Base-by-base conservation (phyloP, 257 asterid genomes). In the Solanum corneliomulleri region DNA sequence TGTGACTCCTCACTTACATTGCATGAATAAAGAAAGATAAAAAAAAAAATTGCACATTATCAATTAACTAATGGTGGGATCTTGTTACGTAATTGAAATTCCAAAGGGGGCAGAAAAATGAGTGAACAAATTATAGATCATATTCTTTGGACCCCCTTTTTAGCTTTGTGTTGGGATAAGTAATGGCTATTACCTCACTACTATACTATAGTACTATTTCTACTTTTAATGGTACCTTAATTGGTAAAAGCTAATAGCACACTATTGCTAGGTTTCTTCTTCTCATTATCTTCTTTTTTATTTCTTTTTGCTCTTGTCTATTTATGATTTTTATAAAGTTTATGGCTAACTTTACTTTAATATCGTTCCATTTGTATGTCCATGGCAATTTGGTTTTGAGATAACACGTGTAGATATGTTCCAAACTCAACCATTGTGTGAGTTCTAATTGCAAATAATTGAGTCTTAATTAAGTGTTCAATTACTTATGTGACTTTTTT, bases 1-100 rank as follows among this genome's bases (percentile, higher is more conserved):
- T 89, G 86, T 85, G 92, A 87, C 90, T 82, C 88, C 85, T 88
- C 88, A 83, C 68, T 72, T 47, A 58, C 88, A 87, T 72, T 62
- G 75, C 90, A 87, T 85, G 90, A 86, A 87, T 64, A 72, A 84
- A 82, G 18, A 70, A 45, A 78, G 39, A 39, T 25, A 13, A 64
- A 70, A n/a, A 16, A 16, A 58, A 20, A 56, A 49, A 29, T 69
- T 80, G 69, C 69, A 80, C 85, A 29, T 49, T 80, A 80, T 80
- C 85, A 47, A 49, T 80, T 80, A 10, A 64, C 20, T 47, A 49
- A 80, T 29, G 62, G 69, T 80, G 85, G 85, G 69, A 80, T 80
- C 85, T 25, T 47, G 44, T 49, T 49, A 29, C 85, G 85, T 80
- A 80, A 80, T 80, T 9, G 68, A 49, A 47, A 49, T 49, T 29